Percentiles rank a stretch among this genome's conserved stretches.
Evolutionary conservation across 495 filamentous ascomycete genomes (phyloP).

Genomic region (Aspergillus bertholletiae): DNA sequence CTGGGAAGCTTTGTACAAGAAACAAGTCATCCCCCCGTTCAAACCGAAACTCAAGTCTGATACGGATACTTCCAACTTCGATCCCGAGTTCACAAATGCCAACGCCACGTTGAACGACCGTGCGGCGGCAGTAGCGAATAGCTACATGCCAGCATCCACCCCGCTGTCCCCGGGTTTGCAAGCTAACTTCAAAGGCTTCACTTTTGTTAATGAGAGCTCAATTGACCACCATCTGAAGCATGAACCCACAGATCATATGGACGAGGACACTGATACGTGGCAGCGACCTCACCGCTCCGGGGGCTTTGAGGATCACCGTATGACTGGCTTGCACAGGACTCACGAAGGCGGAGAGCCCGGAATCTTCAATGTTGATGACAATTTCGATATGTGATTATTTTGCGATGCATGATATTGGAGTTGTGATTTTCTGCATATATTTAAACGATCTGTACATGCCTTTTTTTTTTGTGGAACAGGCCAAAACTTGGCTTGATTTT

Average conservation of each 20-base stretch:
- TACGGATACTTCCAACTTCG: constrained; percentile 95
- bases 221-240: constrained; percentile 84
- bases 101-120: constrained; percentile 77
- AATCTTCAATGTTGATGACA: constrained; percentile 66
- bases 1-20: constrained; percentile 81
- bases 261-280: constrained; percentile 61
- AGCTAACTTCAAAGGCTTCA: constrained; percentile 97
- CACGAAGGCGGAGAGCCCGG: constrained; percentile 59
- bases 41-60: constrained; percentile 95
- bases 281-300: constrained; percentile 33
- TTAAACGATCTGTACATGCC: constrained; percentile 35
- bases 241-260: constrained; percentile 61
- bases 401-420: constrained; percentile 41
- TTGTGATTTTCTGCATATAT: constrained; percentile 36
- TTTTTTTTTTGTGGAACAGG: constrained; percentile 15
- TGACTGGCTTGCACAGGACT: constrained; percentile 71
- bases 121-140: constrained; percentile 71
- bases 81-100: constrained; percentile 94
- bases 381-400: constrained; percentile 64
- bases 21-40: constrained; percentile 94
- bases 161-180: constrained; percentile 92
- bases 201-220: constrained; percentile 94
- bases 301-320: constrained; percentile 52
- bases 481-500: constrained; percentile 25
- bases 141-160: constrained; percentile 76